Evolutionary conservation across 768 basidiomycete genomes (phyloP), one percentile per base, ranked within the genome.

Genomic region (Xerocomellus chrysenteron): DNA sequence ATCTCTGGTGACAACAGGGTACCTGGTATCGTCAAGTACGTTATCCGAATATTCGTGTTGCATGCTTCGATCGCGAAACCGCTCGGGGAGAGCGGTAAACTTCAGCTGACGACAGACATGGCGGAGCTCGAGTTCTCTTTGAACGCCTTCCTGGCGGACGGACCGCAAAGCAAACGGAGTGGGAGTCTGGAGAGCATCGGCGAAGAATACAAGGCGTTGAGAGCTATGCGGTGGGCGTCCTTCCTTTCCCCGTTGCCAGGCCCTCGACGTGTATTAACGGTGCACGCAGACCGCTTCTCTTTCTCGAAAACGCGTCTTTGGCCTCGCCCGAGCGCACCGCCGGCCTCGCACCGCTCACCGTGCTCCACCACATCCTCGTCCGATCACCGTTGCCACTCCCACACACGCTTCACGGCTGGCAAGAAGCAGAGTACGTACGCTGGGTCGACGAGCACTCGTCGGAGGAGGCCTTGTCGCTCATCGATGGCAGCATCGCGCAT

Each of bases 41-140:
- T 89, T 36, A 87, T 98, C 46, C 82, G 83, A 60, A 89, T 85
- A 3, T 99, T 98, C 72, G 85, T 99, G 11, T 73, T 98, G 37
- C 95, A 99, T 65, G 87, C 90, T n/a, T 96, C 93, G 26, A 93
- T 98, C 54, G 91, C 88, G 10, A 85, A 86, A 63, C 95, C 95
- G 0, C 79, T 98, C 5, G 89, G 94, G 6, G 97, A 99, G 75
- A 82, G 83, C 55, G 94, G 95, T 14, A 98, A 97, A 69, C 82
- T 99, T 26, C 94, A 96, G 73, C 78, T 98, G 60, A 92, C 94
- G 55, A 90, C 86, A 46, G 96, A 99, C 71, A 96, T 98, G 94
- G 90, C 95, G 0, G 91, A 94, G 69, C 80, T 98, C 57, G 97
- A 99, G 75, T 97, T 98, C 69, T 86, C 91, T 0, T 70, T 99